Conservation (phyloP, 2,329 filamentous ascomycete genomes). For the Pseudogymnoascus destructans region DNA sequence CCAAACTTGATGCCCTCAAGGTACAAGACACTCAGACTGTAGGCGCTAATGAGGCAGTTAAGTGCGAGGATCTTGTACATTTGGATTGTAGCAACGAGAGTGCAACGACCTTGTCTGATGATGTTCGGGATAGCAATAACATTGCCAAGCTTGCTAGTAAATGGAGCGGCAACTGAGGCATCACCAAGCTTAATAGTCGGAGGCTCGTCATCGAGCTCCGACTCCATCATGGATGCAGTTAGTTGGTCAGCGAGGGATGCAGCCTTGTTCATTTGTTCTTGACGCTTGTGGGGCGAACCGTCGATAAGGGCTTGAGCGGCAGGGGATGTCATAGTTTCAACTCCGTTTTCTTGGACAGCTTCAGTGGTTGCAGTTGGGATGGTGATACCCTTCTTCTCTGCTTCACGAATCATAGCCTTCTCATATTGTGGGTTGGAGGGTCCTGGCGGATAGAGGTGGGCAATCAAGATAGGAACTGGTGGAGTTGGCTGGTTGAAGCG, state of each 20-base stretch:
- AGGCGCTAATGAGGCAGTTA: constrained; percentile 95
- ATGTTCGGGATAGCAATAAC: constrained; percentile 97
- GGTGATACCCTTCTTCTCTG: constrained; percentile 59
- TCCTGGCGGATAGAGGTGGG: constrained; percentile 86
- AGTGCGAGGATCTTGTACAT: constrained; percentile 99
- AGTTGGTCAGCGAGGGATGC: constrained; percentile 75
- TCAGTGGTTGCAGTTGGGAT: constrained; percentile 38
- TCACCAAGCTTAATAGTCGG: constrained; percentile 95
- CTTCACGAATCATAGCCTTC: constrained; percentile 80
- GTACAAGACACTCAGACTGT: constrained; percentile 91
- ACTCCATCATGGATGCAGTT: constrained; percentile 77
- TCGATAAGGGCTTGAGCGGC: constrained; percentile 47
- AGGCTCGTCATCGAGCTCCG: constrained; percentile 75
- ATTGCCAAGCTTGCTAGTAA: constrained; percentile 94
- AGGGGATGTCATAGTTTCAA: constrained; percentile 54
- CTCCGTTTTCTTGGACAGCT: constrained; percentile 37
- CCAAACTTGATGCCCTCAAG: constrained; percentile 98
- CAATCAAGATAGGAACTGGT: constrained; percentile 85
- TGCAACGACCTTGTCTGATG: constrained; percentile 93
- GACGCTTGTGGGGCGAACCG: constrained; percentile 38
- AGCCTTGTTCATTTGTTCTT: constrained; percentile 58
- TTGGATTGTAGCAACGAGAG: constrained; percentile 93
- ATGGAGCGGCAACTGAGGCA: constrained; percentile 90
- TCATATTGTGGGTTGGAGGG: constrained; percentile 86
- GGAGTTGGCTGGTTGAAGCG: constrained; percentile 88